A percentile compares a stretch with the other conserved stretches of the same genome.
Conservation (phyloP, 768 basidiomycete genomes). For the Leccinum disarticulatum region DNA sequence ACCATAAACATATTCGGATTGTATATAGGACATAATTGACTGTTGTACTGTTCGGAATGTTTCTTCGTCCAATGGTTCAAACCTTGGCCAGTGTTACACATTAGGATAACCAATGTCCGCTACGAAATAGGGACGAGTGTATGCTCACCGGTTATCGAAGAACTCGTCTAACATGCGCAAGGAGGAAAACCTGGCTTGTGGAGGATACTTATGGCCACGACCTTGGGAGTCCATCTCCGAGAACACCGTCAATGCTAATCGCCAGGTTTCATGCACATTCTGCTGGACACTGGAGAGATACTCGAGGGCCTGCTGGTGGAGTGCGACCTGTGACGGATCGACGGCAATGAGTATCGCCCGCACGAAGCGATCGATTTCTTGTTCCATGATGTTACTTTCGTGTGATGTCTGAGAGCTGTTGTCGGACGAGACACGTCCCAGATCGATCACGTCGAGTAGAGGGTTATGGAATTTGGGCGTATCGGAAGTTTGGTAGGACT, state of each 20-base stretch:
- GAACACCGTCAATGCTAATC: constrained; percentile 75
- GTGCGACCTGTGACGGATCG: constrained; percentile 63
- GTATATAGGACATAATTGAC: constrained; percentile 78
- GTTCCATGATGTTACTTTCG: constrained; percentile 53
- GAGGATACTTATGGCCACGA: constrained; percentile 57
- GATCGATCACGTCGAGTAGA: constrained; percentile 12
- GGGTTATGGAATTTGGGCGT: neutral
- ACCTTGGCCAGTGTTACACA: constrained; percentile 37
- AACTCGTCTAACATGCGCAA: constrained; percentile 80
- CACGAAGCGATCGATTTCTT: constrained; percentile 71
- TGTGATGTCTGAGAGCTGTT: constrained; percentile 11
- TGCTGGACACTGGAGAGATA: constrained; percentile 78
- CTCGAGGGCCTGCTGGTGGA: constrained; percentile 86
- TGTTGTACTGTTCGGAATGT: constrained; percentile 72
- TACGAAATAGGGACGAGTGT: neutral
- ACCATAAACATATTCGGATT: constrained; percentile 85
- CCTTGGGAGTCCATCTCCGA: constrained; percentile 60
- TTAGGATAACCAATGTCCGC: constrained; percentile 8
- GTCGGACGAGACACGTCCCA: constrained; percentile 19
- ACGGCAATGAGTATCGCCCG: constrained; percentile 89
- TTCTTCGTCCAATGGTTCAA: constrained; percentile 66
- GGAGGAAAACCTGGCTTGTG: constrained; percentile 78
- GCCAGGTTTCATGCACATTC: constrained; percentile 76
- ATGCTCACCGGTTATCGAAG: constrained; percentile 74
- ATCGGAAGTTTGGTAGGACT: constrained; percentile 2